These are phyloP conservation scores for Saksenaea vasiformis DNA, from an alignment of 371 early-diverging fungal species.

Conservation along the genomic window DNA sequence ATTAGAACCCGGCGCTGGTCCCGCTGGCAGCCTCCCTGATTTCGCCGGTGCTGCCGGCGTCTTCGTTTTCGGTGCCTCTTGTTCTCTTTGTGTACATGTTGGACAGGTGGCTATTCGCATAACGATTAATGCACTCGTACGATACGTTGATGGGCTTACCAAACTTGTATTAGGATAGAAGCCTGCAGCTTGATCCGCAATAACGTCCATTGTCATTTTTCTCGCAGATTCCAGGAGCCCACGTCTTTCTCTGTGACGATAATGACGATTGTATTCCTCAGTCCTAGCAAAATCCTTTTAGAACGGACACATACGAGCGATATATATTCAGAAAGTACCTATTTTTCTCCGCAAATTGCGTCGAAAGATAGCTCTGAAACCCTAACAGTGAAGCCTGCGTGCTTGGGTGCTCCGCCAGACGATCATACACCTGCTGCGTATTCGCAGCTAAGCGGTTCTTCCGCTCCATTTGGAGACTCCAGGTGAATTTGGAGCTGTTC, in stretches of 20 bases:
- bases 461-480: too few species aligned
- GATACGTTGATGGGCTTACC: not conserved
- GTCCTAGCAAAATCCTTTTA: too few species aligned
- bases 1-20: not conserved
- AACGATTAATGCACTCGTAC: not conserved
- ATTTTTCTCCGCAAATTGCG: not conserved
- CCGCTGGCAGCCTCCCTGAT: not conserved
- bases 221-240: not conserved
- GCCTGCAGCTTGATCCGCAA: not conserved
- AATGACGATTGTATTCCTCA: not conserved
- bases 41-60: not conserved
- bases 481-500: too few species aligned
- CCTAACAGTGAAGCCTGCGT: not conserved
- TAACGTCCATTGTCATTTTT: not conserved
- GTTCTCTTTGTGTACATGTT: not conserved
- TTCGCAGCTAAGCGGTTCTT: too few species aligned
- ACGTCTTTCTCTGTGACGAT: too few species aligned
- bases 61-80: not conserved
- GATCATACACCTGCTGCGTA: too few species aligned
- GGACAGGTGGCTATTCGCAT: not conserved
- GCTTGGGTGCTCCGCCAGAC: not conserved
- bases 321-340: too few species aligned
- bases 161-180: not conserved
- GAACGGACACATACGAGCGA: too few species aligned
- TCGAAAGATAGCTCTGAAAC: not conserved